Evolutionary conservation across 2,329 filamentous ascomycete genomes (phyloP).

Genomic region (Chalaropsis thielavioides): DNA sequence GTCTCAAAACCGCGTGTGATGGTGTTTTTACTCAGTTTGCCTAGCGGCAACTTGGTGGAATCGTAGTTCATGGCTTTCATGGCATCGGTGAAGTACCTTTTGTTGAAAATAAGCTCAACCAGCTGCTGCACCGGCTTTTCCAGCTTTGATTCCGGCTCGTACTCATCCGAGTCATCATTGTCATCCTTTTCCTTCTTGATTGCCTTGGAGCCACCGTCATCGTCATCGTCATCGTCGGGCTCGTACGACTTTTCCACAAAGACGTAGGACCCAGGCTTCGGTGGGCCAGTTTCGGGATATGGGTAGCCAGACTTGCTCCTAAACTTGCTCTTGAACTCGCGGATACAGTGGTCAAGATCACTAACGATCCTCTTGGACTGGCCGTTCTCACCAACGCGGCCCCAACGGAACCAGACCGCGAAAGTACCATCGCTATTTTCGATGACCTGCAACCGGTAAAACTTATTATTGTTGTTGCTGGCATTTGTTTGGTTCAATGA

Average conservation of each 20-base stretch:
- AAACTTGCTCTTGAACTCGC: slow-evolving; percentile 46
- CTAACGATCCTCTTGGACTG: slow-evolving; percentile 33
- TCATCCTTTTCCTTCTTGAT: slow-evolving; percentile 10
- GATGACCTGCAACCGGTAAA: slow-evolving; percentile 56
- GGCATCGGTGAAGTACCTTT: slow-evolving; percentile 50
- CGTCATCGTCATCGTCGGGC: slow-evolving; percentile 48
- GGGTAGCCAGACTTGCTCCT: slow-evolving; percentile 43
- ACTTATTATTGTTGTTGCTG: slow-evolving; percentile 64
- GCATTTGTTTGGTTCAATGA: slow-evolving; percentile 67
- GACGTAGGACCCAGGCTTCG: slow-evolving; percentile 57
- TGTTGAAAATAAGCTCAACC: slow-evolving; percentile 74
- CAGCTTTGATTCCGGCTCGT: slow-evolving; percentile 31
- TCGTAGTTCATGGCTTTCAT: slow-evolving; percentile 59
- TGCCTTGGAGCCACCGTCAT: slow-evolving; percentile 34
- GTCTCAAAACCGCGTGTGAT: slow-evolving; percentile 61
- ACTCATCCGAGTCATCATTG: slow-evolving; percentile 26
- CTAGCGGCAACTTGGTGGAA: slow-evolving; percentile 62
- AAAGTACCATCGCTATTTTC: slow-evolving; percentile 6
- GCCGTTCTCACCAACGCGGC: slow-evolving; percentile 53
- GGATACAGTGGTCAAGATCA: slow-evolving; percentile 30
- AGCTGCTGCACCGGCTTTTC: slow-evolving; percentile 47
- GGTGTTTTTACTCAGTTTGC: slow-evolving; percentile 68
- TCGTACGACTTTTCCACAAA: slow-evolving; percentile 71
- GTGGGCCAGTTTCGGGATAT: slow-evolving; percentile 41
- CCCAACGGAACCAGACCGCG: slow-evolving; percentile 60